A percentile compares a stretch with the other conserved stretches of the same genome.
Conservation (phyloP, 139 green algal species). For the Chlamydomonas applanata region DNA sequence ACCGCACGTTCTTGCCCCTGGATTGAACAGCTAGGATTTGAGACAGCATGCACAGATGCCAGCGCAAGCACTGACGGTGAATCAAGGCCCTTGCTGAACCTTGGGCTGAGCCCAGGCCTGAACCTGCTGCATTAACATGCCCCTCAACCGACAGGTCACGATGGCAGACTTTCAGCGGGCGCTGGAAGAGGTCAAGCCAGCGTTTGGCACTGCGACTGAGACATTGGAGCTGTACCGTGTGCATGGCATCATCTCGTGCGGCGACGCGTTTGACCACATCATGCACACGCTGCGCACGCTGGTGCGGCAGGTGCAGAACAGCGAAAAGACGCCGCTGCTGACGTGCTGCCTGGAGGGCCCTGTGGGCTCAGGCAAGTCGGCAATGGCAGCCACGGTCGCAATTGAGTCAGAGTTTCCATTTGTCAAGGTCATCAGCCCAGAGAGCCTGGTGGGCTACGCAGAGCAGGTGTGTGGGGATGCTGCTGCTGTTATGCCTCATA, state of each 20-base stretch:
- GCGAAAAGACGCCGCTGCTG: slow-evolving; percentile 86
- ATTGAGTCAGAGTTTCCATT: slow-evolving; percentile 91
- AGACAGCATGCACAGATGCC: too few relatives aligned
- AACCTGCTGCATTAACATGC: too few relatives aligned
- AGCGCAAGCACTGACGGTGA: too few relatives aligned
- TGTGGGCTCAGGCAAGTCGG: slow-evolving; percentile 89
- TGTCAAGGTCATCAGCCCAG: slow-evolving; percentile 85
- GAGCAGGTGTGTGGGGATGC: slow-evolving; percentile 62
- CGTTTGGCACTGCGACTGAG: slow-evolving; percentile 90
- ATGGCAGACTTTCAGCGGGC: slow-evolving; percentile 89
- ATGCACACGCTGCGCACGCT: slow-evolving; percentile 47
- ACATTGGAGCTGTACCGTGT: slow-evolving; percentile 78
- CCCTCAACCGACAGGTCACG: slow-evolving; percentile 70
- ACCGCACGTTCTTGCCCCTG: too few relatives aligned
- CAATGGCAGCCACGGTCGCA: slow-evolving; percentile 85
- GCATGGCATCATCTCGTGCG: slow-evolving; percentile 89
- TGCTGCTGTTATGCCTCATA: background rate
- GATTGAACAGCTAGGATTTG: too few relatives aligned
- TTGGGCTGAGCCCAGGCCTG: too few relatives aligned
- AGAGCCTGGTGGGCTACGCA: slow-evolving; percentile 86
- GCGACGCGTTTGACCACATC: slow-evolving; percentile 79
- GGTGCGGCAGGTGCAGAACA: slow-evolving; percentile 61
- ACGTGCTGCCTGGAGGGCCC: slow-evolving; percentile 86
- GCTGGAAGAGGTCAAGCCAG: slow-evolving; percentile 91
- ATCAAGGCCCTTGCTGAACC: too few relatives aligned